Base-by-base conservation (phyloP, 805 yeast species). In the Candida golubevii region DNA sequence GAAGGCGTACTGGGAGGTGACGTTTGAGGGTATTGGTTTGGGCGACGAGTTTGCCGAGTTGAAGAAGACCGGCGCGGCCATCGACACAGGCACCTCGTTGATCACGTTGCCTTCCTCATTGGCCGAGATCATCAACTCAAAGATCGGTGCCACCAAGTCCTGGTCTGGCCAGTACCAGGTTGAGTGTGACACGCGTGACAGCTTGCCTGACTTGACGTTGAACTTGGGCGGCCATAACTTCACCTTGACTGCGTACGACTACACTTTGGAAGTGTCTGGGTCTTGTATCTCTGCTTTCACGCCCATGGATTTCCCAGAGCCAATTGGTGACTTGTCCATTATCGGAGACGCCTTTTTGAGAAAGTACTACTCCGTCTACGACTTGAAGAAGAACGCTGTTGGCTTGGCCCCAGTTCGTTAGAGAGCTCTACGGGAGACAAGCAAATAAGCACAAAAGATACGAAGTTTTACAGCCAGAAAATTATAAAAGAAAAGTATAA, bases 1-100 rank as follows among this genome's bases (percentile, higher is more conserved):
- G 79, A 89, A 90, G 82, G 99, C 98, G 30, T 93, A 93, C 80
- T 93, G 99, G 99, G 99, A 93, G 77, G 99, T 93, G 48, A 80
- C 84, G 57, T 85, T 93, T 56, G 88, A 88, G 57, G 90, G 96
- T 57, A 75, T 93, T 64, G 87, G 90, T 36, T 77, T 93, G 51
- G 99, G 99, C 60, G 86, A 85, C 55, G 96, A 93, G 71, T 86
- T 78, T 61, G 97, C 98, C 40, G 79, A 76, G 57, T 80, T 93
- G 60, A 79, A 77, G 55, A 73, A 72, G 60, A 83, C 89, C 50
- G 99, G 99, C 66, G 99, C 97, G 59, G 97, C 96, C 49, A 89
- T 93, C 63, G 99, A 93, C 69, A 93, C 99, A 46, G 99, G 99
- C 71, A 93, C 99, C 53, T 91, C 98, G 32, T 78, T 93, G 67